Evolutionary conservation across 1,284 basidiomycete species (phyloP).

Genomic region (Xerocomus minutiporus): DNA sequence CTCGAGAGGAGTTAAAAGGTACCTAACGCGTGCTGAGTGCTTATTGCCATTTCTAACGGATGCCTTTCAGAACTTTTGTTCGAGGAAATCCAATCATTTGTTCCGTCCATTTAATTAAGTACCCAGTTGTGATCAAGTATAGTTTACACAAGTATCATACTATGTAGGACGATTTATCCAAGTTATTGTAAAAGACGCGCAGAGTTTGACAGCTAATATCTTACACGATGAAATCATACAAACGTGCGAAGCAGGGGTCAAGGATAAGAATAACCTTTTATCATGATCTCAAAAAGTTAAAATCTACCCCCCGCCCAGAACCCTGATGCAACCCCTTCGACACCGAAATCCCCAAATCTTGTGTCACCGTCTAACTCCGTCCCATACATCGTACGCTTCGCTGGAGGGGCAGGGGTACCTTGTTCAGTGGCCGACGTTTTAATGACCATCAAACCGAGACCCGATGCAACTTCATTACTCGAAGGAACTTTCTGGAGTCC

Average conservation of each 20-base stretch:
- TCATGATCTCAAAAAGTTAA: constrained; percentile 27
- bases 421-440: constrained; percentile 30
- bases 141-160: background rate
- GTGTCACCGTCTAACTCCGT: constrained; percentile 72
- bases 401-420: constrained; percentile 32
- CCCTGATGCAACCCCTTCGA: constrained; percentile 64
- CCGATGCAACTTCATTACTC: constrained; percentile 37
- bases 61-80: constrained; percentile 46
- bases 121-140: background rate
- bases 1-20: constrained; percentile 70
- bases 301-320: constrained; percentile 55
- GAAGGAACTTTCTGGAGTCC: constrained; percentile 30
- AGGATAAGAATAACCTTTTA: constrained; percentile 8
- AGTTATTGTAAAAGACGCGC: constrained; percentile 3
- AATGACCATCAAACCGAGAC: constrained; percentile 36
- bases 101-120: constrained; percentile 45
- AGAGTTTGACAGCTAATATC: constrained; percentile 14
- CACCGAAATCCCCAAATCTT: constrained; percentile 76
- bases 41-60: constrained; percentile 17
- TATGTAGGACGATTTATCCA: background rate
- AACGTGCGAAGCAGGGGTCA: constrained; percentile 6
- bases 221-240: constrained; percentile 21
- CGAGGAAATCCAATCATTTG: constrained; percentile 65
- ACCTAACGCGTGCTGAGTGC: constrained; percentile 19
- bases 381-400: constrained; percentile 72